Evolutionary conservation across 2,329 filamentous ascomycete genomes (phyloP).

Genomic region (Pestalotiopsis sp.): DNA sequence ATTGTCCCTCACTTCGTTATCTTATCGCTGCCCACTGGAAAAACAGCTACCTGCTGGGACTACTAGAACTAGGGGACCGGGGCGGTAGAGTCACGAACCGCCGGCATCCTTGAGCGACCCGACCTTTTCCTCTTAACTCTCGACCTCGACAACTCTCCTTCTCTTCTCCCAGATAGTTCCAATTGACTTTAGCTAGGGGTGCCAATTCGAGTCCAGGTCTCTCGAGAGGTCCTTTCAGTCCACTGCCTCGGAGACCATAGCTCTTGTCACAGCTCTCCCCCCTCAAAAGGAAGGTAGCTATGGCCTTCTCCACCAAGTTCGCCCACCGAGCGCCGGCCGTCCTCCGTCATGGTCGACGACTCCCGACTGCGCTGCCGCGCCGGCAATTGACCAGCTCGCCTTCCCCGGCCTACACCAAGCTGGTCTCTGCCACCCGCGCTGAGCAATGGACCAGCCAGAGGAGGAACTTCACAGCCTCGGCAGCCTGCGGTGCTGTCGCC

Average conservation of each 20-base stretch:
- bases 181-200: constrained; percentile 34
- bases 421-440: constrained; percentile 38
- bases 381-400: constrained; percentile 45
- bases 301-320: constrained; percentile 41
- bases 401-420: constrained; percentile 34
- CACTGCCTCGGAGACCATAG: constrained; percentile 20
- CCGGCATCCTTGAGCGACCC: not conserved
- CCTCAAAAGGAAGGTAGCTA: constrained; percentile 15
- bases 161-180: constrained; percentile 11
- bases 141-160: too few relatives aligned
- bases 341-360: constrained; percentile 56
- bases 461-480: constrained; percentile 50
- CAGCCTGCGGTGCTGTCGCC: constrained; percentile 48
- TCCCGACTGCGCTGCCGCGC: constrained; percentile 46
- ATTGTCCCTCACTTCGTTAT: constrained; percentile 14
- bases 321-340: constrained; percentile 61
- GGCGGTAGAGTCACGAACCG: constrained; percentile 14
- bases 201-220: constrained; percentile 29
- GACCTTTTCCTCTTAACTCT: too few relatives aligned
- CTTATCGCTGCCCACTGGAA: constrained; percentile 17
- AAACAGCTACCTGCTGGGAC: constrained; percentile 3
- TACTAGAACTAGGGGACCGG: constrained; percentile 3
- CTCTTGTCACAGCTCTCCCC: constrained; percentile 13
- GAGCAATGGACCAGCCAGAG: constrained; percentile 40
- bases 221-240: constrained; percentile 24